Conservation (phyloP, 2,329 filamentous ascomycete genomes). For the Trichoderma atroviride region DNA sequence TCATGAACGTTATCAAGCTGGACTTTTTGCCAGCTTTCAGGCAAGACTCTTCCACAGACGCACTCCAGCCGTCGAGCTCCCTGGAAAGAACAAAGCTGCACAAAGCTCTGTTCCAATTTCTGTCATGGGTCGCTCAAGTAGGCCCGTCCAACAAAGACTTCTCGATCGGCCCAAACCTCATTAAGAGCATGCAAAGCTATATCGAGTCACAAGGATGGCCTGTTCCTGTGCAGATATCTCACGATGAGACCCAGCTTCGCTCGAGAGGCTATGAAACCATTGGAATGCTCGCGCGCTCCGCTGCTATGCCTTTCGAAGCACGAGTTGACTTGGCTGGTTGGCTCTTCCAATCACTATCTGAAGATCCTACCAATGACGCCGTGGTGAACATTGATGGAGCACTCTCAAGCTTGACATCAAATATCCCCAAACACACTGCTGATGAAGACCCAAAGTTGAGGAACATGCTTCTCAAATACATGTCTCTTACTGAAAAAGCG, state of each 20-base stretch:
- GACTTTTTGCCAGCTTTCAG: slow-evolving; percentile 52
- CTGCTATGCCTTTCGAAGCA: slow-evolving; percentile 58
- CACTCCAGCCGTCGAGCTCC: slow-evolving; percentile 51
- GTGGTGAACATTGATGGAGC: slow-evolving; percentile 89
- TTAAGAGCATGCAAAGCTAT: slow-evolving; percentile 71
- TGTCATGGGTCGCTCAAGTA: slow-evolving; percentile 82
- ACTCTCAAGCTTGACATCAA: slow-evolving; percentile 69
- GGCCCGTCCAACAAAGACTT: slow-evolving; percentile 63
- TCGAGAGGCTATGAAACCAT: slow-evolving; percentile 89
- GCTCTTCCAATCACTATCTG: slow-evolving; percentile 80
- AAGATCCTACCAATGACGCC: slow-evolving; percentile 75
- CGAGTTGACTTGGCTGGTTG: slow-evolving; percentile 64
- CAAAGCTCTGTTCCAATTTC: slow-evolving; percentile 80
- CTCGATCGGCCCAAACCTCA: slow-evolving; percentile 67
- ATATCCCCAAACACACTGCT: slow-evolving; percentile 44
- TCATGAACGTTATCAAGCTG: slow-evolving; percentile 71
- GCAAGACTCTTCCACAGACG: slow-evolving; percentile 26
- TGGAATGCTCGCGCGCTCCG: slow-evolving; percentile 73
- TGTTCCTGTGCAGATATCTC: slow-evolving; percentile 57
- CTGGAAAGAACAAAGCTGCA: slow-evolving; percentile 80
- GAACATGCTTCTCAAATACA: slow-evolving; percentile 67
- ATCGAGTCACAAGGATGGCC: slow-evolving; percentile 86
- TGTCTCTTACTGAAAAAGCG: slow-evolving; percentile 55
- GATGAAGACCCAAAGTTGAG: slow-evolving; percentile 43
- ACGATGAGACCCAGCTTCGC: slow-evolving; percentile 68